These are phyloP conservation scores for Trebouxia sp. DNA, from an alignment of 139 green algal genomes.

Conservation along the genomic window DNA sequence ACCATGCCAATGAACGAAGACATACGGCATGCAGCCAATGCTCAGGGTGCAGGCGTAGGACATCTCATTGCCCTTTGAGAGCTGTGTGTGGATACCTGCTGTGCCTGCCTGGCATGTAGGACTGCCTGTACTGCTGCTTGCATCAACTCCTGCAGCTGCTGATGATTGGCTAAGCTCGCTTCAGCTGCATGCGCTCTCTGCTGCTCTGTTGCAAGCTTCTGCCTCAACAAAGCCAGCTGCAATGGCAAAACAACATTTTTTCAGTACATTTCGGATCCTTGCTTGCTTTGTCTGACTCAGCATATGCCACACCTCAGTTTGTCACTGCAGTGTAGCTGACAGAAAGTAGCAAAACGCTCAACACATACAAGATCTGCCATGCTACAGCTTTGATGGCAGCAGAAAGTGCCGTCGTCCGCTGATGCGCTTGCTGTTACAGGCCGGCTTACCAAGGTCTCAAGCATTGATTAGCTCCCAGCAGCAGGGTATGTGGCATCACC, in stretches of 20 bases:
- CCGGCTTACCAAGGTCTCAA: not conserved
- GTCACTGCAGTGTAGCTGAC: not conserved
- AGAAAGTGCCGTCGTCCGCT: no score
- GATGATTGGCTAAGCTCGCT: not conserved
- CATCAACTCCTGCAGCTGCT: slow-evolving; percentile 2
- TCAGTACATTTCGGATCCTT: not conserved
- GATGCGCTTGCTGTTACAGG: not conserved
- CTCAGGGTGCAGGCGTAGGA: not conserved
- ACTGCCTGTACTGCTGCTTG: not conserved
- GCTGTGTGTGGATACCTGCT: not conserved
- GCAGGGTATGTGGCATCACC: not conserved
- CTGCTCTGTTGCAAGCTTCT: slow-evolving; percentile 5
- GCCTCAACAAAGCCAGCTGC: not conserved
- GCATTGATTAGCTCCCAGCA: not conserved
- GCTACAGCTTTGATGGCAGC: no score
- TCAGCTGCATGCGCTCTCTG: not conserved
- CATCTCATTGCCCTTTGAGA: not conserved
- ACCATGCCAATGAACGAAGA: not conserved
- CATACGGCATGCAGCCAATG: not conserved
- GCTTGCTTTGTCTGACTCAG: no score
- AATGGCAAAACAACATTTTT: not conserved
- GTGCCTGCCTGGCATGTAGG: not conserved
- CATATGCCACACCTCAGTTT: no score
- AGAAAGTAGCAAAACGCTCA: no score
- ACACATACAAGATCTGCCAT: no score